Conservation (phyloP, 495 filamentous ascomycete species). For the Bacidia gigantensis region DNA sequence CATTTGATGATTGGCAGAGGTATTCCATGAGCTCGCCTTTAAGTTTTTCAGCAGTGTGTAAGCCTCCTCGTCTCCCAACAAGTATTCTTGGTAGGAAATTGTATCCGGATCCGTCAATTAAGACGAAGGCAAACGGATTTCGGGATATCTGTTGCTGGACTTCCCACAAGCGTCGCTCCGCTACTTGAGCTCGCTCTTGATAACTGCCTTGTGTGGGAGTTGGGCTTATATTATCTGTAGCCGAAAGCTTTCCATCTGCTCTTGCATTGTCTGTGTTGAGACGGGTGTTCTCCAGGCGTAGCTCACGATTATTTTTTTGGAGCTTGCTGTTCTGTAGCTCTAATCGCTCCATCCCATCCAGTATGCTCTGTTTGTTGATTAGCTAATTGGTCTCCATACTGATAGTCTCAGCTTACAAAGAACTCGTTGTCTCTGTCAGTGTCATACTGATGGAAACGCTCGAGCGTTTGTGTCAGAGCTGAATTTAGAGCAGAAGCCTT, state of each 20-base stretch:
- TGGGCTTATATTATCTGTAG: too few relatives aligned
- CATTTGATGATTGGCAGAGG: neutral
- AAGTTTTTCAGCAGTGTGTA: neutral
- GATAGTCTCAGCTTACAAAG: neutral
- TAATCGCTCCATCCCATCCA: neutral
- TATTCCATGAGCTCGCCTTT: neutral
- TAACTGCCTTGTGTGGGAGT: too few relatives aligned
- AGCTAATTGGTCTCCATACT: neutral
- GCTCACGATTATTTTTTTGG: neutral
- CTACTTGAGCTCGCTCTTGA: neutral
- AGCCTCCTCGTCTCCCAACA: neutral
- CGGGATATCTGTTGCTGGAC: neutral
- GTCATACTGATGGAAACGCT: neutral
- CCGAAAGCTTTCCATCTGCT: too few relatives aligned
- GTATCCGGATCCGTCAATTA: neutral
- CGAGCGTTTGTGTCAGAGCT: neutral
- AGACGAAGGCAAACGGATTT: neutral
- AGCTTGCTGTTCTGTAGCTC: neutral
- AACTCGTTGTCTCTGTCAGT: slow-evolving; percentile 7
- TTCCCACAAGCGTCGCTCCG: neutral
- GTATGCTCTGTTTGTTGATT: neutral
- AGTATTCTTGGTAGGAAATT: neutral
- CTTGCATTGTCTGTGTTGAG: neutral
- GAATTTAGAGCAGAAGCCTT: too few relatives aligned
- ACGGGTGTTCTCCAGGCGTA: neutral